Percentiles rank a stretch among this genome's conserved stretches.
phyloP scores from a whole-genome alignment of 805 yeast genomes.

The Pichia ethanolica region DNA sequence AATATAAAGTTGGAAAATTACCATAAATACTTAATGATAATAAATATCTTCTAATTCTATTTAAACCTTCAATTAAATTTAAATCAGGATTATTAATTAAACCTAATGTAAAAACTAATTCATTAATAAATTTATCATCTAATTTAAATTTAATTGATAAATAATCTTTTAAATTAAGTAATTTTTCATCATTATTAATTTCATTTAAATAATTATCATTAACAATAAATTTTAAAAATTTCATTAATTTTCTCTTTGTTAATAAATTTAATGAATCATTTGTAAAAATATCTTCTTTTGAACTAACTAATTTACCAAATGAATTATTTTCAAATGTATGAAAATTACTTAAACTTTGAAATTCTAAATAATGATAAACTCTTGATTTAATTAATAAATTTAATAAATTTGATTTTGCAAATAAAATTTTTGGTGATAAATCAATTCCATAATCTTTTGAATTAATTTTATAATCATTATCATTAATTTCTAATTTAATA shows the following conservation, averaged over 20 bases:
- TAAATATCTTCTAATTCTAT: constrained; percentile 76
- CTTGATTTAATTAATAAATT: constrained; percentile 73
- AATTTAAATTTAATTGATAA: constrained; percentile 60
- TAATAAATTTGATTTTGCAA: constrained; percentile 84
- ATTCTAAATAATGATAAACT: constrained; percentile 86
- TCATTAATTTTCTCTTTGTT: constrained; percentile 83
- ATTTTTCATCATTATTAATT: constrained; percentile 38
- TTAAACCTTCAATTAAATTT: constrained; percentile 65
- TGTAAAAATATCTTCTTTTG: constrained; percentile 91
- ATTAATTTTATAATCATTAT: constrained; percentile 40
- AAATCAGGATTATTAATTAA: constrained; percentile 56
- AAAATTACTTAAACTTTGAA: constrained; percentile 79
- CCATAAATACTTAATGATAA: constrained; percentile 88
- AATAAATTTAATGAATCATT: constrained; percentile 69
- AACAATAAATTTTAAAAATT: constrained; percentile 79
- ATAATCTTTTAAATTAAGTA: constrained; percentile 52
- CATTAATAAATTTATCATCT: constrained; percentile 68
- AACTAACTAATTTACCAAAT: constrained; percentile 76
- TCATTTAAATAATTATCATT: constrained; percentile 48
- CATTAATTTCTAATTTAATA: constrained; percentile 76
- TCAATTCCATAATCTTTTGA: constrained; percentile 83
- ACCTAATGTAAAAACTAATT: constrained; percentile 81
- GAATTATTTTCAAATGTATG: constrained; percentile 92
- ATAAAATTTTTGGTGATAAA: constrained; percentile 76
- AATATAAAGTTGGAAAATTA: constrained; percentile 82